Evolutionary conservation across 371 early-diverging fungal genomes (phyloP).

Genomic region (Phascolomyces articulosus): DNA sequence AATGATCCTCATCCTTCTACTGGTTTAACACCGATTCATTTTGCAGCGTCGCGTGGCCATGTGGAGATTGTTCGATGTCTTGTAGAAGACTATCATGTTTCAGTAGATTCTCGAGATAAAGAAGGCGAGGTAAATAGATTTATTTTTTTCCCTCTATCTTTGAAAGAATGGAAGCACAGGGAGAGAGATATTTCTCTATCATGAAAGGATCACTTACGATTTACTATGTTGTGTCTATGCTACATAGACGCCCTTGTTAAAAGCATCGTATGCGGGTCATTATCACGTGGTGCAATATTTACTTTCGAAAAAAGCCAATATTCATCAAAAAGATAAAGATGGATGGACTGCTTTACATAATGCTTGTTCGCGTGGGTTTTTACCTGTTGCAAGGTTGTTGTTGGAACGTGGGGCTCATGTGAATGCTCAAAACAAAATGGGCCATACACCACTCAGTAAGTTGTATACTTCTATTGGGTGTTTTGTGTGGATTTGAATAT

Average conservation of each 20-base stretch:
- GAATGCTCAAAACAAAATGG: constrained; percentile 67
- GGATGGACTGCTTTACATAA: constrained; percentile 91
- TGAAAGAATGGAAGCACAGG: background rate
- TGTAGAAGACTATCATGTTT: constrained; percentile 65
- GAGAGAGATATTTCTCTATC: no score
- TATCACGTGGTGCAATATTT: constrained; percentile 65
- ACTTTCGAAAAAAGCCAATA: constrained; percentile 65
- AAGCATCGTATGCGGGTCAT: constrained; percentile 79
- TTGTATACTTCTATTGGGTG: background rate
- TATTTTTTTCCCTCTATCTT: no score
- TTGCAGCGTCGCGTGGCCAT: constrained; percentile 77
- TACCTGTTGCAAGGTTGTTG: constrained; percentile 62
- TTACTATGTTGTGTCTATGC: background rate
- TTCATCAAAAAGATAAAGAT: constrained; percentile 73
- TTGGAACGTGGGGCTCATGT: constrained; percentile 62
- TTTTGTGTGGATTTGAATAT: no score
- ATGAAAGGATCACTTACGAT: no score
- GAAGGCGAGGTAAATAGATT: constrained; percentile 68
- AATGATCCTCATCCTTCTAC: constrained; percentile 58
- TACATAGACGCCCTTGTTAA: constrained; percentile 76
- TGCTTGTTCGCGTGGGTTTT: constrained; percentile 67
- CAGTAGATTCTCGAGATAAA: constrained; percentile 68
- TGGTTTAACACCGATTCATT: constrained; percentile 71
- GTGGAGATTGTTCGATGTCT: constrained; percentile 66
- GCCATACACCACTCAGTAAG: constrained; percentile 82